Conservation (phyloP, 108 stramenopile species). For the Schizochytrium sp. region DNA sequence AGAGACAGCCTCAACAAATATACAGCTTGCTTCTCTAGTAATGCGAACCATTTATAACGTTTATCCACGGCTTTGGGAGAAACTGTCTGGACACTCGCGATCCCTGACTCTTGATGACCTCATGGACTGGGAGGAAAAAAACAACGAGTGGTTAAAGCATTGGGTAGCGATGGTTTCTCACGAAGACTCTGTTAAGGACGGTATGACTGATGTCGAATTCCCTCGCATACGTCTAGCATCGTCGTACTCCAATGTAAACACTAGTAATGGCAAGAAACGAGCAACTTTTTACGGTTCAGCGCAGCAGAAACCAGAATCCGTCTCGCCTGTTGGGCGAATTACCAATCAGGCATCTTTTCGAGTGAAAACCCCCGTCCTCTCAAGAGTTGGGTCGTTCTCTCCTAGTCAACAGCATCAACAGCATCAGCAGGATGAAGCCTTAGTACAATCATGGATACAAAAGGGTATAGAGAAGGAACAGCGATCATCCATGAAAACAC, state of each 20-base stretch:
- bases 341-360: no score
- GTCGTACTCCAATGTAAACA: no score
- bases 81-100: background rate
- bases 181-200: no score
- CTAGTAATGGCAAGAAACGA: no score
- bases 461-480: background rate
- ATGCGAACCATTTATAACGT: conserved; percentile 36
- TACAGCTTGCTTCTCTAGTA: conserved; percentile 19
- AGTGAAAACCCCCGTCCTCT: background rate
- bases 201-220: background rate
- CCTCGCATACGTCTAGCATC: background rate
- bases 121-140: background rate
- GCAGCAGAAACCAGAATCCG: no score
- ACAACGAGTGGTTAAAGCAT: conserved; percentile 7
- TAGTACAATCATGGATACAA: background rate
- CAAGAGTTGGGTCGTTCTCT: no score
- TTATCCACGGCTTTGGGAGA: background rate
- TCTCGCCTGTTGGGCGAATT: no score
- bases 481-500: background rate
- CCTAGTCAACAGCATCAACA: background rate
- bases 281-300: no score
- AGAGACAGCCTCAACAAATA: background rate
- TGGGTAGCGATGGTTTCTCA: background rate
- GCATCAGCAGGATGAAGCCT: background rate
- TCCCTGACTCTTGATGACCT: background rate